These are phyloP conservation scores for Xylaria flabelliformis DNA, from an alignment of 495 filamentous ascomycete species.

Conservation along the genomic window DNA sequence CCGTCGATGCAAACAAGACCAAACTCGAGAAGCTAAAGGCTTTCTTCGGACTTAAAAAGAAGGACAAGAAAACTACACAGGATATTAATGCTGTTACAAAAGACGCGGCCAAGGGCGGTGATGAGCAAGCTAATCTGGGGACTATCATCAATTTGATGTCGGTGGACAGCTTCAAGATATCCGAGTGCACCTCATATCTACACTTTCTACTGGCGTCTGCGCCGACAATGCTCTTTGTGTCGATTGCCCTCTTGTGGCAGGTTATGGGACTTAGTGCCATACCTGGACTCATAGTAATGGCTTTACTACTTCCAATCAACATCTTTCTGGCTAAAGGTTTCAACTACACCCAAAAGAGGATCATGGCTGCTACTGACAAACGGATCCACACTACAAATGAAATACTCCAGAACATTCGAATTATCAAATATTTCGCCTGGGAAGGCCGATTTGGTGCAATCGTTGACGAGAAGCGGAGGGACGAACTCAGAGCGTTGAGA, in stretches of 20 bases:
- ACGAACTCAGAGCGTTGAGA: slow-evolving; percentile 79
- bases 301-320: slow-evolving; percentile 85
- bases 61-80: slow-evolving; percentile 48
- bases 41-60: slow-evolving; percentile 67
- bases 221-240: slow-evolving; percentile 81
- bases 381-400: slow-evolving; percentile 97
- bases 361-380: slow-evolving; percentile 93
- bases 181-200: slow-evolving; percentile 88
- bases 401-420: slow-evolving; percentile 94
- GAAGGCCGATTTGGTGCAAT: slow-evolving; percentile 87
- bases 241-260: slow-evolving; percentile 74
- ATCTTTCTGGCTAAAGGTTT: slow-evolving; percentile 85
- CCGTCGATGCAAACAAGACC: slow-evolving; percentile 49
- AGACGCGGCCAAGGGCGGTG: slow-evolving; percentile 49
- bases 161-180: slow-evolving; percentile 98
- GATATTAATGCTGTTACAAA: slow-evolving; percentile 41
- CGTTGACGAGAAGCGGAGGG: slow-evolving; percentile 83
- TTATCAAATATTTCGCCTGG: slow-evolving; percentile 99
- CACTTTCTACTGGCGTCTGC: slow-evolving; percentile 89
- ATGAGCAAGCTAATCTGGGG: slow-evolving; percentile 85
- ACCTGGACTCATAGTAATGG: slow-evolving; percentile 92
- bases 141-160: slow-evolving; percentile 99
- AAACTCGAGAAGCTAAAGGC: slow-evolving; percentile 54
- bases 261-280: slow-evolving; percentile 94
- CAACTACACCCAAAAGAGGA: slow-evolving; percentile 81